These are phyloP conservation scores for Kuraishia molischiana DNA, from an alignment of 805 yeast species.

Conservation along the genomic window DNA sequence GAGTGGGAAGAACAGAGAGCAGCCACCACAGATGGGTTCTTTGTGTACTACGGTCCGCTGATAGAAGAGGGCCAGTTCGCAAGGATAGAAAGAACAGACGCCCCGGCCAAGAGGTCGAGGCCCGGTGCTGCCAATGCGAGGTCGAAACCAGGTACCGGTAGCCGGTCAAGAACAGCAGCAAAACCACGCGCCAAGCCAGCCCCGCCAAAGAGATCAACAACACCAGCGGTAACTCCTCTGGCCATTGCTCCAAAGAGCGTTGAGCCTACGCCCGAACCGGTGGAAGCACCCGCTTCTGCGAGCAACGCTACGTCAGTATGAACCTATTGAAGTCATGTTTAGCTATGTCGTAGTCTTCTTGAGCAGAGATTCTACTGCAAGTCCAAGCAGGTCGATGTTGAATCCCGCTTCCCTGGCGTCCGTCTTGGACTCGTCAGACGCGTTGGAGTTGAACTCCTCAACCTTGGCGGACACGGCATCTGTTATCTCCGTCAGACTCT, in stretches of 20 bases:
- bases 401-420: background rate
- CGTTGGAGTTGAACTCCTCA: background rate
- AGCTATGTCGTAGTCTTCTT: no score
- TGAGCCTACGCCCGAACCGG: background rate
- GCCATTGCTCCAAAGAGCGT: background rate
- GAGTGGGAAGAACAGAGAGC: slow-evolving; percentile 91
- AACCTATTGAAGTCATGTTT: no score
- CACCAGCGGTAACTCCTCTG: no score
- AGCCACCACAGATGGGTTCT: slow-evolving; percentile 89
- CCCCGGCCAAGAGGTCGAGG: slow-evolving; percentile 1
- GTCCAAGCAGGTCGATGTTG: background rate
- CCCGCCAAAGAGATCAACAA: no score
- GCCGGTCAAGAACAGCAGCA: background rate
- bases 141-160: no score
- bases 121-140: background rate
- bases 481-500: slow-evolving; percentile 1
- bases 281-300: no score
- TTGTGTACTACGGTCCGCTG: slow-evolving; percentile 89
- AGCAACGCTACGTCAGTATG: no score
- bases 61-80: slow-evolving; percentile 49
- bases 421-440: background rate
- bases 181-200: background rate
- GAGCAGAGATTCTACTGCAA: background rate
- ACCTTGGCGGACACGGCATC: slow-evolving; percentile 1
- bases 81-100: slow-evolving; percentile 24